phyloP scores from a whole-genome alignment of 2,329 filamentous ascomycete genomes.

The Plenodomus biglobosus region DNA sequence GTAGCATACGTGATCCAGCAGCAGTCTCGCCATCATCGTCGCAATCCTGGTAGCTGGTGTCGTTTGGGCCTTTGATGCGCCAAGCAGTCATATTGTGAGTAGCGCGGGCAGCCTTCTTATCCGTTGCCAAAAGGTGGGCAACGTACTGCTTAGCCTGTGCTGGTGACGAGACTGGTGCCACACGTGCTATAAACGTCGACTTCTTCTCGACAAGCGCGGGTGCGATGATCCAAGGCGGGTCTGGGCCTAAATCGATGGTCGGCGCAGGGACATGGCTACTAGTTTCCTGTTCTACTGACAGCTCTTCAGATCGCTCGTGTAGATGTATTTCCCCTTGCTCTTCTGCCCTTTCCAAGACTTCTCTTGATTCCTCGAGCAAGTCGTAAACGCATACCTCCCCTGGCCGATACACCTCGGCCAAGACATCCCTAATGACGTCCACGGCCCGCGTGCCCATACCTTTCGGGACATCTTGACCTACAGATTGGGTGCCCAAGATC shows the following conservation, averaged over 20 bases:
- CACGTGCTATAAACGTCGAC: constrained; percentile 83
- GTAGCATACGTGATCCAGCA: constrained; percentile 79
- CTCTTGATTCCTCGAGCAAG: constrained; percentile 68
- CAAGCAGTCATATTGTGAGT: constrained; percentile 97
- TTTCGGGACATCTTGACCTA: constrained; percentile 65
- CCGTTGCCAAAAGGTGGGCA: constrained; percentile 73
- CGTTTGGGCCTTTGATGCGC: constrained; percentile 68
- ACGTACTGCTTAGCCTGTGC: constrained; percentile 71
- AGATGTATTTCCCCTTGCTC: constrained; percentile 30
- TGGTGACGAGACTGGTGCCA: constrained; percentile 68
- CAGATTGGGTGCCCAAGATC: constrained; percentile 77
- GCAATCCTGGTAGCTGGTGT: constrained; percentile 76
- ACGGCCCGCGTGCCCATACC: constrained; percentile 73
- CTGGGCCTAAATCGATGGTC: constrained; percentile 36
- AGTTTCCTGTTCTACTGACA: constrained; percentile 7
- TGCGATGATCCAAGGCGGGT: constrained; percentile 72
- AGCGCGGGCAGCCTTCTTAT: constrained; percentile 81
- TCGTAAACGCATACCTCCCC: constrained; percentile 88
- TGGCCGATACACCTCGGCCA: constrained; percentile 68
- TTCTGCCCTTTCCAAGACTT: constrained; percentile 54
- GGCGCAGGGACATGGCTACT: constrained; percentile 4
- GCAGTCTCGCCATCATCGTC: constrained; percentile 96
- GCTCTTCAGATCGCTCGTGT: constrained; percentile 21
- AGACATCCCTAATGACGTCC: constrained; percentile 66
- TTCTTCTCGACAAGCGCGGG: constrained; percentile 76